Conservation (phyloP, 2,329 filamentous ascomycete genomes). For the Pseudogymnoascus sp. region DNA sequence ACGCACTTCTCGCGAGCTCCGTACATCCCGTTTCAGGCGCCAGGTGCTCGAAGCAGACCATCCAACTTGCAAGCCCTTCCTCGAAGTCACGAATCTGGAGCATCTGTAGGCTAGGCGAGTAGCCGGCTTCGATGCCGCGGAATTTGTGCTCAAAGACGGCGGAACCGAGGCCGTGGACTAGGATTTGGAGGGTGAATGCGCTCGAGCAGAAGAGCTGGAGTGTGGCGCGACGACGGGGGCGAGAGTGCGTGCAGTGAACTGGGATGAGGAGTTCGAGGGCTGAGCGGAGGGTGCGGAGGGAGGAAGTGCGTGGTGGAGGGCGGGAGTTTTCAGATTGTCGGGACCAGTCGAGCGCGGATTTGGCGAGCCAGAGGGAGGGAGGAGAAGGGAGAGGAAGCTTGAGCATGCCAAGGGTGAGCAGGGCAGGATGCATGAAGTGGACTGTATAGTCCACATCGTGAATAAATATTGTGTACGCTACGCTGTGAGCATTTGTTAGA, state of each 20-base stretch:
- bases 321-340: conserved; percentile 13
- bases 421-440: conserved; percentile 21
- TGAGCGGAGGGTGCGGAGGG: conserved; percentile 17
- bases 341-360: conserved; percentile 18
- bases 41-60: conserved; percentile 17
- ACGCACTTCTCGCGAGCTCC: conserved; percentile 16
- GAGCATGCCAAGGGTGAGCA: conserved; percentile 21
- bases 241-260: conserved; percentile 15
- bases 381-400: conserved; percentile 21
- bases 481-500: conserved; percentile 12
- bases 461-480: conserved; percentile 22
- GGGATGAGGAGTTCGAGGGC: conserved; percentile 20
- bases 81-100: conserved; percentile 20
- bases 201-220: conserved; percentile 17
- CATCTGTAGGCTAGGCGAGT: conserved; percentile 11
- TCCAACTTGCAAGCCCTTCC: conserved; percentile 18
- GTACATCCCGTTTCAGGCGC: conserved; percentile 15
- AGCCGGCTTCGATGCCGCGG: conserved; percentile 17
- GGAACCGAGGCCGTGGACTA: conserved; percentile 21
- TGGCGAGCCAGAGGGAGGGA: conserved; percentile 21
- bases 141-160: conserved; percentile 21
- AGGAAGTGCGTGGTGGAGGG: not conserved
- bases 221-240: conserved; percentile 16
- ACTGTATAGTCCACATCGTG: conserved; percentile 22
- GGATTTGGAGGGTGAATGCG: conserved; percentile 18